Evolutionary conservation across 225 moss, liverwort and hornwort genomes (phyloP).

Genomic region (Ulota crispa): DNA sequence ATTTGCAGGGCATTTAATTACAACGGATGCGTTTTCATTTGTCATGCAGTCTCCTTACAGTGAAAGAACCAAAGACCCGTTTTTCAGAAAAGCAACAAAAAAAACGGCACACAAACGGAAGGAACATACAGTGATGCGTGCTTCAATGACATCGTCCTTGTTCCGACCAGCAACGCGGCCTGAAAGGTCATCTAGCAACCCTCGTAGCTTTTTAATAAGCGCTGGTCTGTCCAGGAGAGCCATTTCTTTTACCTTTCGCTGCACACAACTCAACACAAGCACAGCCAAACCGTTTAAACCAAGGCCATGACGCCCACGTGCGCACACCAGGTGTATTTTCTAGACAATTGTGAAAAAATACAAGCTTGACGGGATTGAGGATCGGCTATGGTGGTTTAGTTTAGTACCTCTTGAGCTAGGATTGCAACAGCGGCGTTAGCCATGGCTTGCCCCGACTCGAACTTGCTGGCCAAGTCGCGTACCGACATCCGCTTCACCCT

Average conservation of each 20-base stretch:
- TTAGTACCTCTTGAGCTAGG: conserved; percentile 49
- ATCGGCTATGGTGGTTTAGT: neutral
- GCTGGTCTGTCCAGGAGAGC: conserved; percentile 52
- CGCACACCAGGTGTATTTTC: neutral
- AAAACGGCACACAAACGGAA: neutral
- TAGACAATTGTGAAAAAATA: neutral
- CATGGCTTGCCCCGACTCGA: conserved; percentile 52
- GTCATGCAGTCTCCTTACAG: neutral
- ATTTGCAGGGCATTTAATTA: neutral
- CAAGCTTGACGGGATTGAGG: neutral
- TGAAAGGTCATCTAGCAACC: conserved; percentile 37
- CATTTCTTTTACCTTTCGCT: conserved; percentile 50
- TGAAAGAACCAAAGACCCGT: neutral
- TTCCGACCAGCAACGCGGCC: conserved; percentile 56
- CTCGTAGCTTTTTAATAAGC: conserved; percentile 40
- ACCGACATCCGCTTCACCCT: conserved; percentile 48
- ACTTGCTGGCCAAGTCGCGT: conserved; percentile 58
- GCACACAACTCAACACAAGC: conserved; percentile 10
- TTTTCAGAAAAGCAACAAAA: neutral
- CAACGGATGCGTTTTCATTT: neutral
- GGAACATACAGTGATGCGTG: conserved; percentile 41
- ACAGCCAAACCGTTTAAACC: neutral
- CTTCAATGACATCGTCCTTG: conserved; percentile 52
- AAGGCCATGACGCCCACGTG: neutral
- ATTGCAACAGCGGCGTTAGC: conserved; percentile 47